Evolutionary conservation across 768 basidiomycete genomes (phyloP).

Genomic region (Trametopsis cervina): DNA sequence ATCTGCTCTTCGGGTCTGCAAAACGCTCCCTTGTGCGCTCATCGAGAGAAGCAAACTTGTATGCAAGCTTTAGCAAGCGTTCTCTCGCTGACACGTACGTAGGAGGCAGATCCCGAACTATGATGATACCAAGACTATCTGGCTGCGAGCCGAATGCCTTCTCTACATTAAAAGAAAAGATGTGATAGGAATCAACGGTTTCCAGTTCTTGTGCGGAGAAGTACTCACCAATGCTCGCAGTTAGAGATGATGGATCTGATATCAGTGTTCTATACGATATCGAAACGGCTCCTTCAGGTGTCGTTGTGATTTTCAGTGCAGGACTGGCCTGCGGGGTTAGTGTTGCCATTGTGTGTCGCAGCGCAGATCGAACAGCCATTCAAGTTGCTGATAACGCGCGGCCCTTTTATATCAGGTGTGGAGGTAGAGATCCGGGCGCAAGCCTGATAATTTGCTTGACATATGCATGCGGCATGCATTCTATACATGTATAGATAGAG

Average conservation of each 20-base stretch:
- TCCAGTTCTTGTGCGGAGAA: too few species aligned
- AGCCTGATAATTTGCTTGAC: too few species aligned
- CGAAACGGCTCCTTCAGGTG: slow-evolving; percentile 42
- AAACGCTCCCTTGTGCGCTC: slow-evolving; percentile 65
- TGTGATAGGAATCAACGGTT: neutral
- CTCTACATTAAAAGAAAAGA: slow-evolving; percentile 41
- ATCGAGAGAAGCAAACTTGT: slow-evolving; percentile 69
- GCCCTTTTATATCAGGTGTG: too few species aligned
- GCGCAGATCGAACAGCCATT: slow-evolving; percentile 5
- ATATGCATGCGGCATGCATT: too few species aligned
- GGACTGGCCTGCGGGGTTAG: slow-evolving; percentile 3
- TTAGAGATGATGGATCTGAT: slow-evolving; percentile 44
- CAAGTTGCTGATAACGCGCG: too few species aligned
- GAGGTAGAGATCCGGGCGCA: too few species aligned
- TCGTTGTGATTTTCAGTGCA: slow-evolving; percentile 27
- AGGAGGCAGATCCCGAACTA: slow-evolving; percentile 75
- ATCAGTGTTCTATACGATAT: slow-evolving; percentile 58
- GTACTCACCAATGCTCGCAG: slow-evolving; percentile 52
- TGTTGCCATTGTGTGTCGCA: slow-evolving; percentile 16
- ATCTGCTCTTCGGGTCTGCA: slow-evolving; percentile 62
- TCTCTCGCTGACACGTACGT: slow-evolving; percentile 59
- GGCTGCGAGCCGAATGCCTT: slow-evolving; percentile 79
- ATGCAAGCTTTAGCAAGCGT: slow-evolving; percentile 65
- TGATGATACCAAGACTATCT: slow-evolving; percentile 70
- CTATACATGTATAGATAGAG: too few species aligned